Evolutionary conservation across 2,329 filamentous ascomycete species (phyloP).

Genomic region (Tolypocladium pustulatum): DNA sequence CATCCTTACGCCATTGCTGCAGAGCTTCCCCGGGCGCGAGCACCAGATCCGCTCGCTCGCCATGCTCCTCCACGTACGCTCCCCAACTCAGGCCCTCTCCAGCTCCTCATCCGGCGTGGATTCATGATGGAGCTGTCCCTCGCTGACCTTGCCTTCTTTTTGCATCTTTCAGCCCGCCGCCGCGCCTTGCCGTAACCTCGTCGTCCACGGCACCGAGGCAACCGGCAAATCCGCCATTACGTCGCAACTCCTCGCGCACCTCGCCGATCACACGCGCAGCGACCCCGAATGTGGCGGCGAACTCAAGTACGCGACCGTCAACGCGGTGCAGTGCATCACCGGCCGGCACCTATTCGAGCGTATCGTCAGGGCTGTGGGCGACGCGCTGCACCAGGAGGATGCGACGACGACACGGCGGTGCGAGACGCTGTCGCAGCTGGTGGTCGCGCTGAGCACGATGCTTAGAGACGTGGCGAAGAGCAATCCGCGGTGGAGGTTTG

Average conservation of each 20-base stretch:
- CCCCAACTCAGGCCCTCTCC: not conserved
- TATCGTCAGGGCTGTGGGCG: constrained; percentile 48
- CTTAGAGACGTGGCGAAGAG: constrained; percentile 33
- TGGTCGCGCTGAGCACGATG: constrained; percentile 59
- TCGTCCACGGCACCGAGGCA: constrained; percentile 75
- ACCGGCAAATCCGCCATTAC: constrained; percentile 76
- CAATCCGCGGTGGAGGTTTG: constrained; percentile 47
- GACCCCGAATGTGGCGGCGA: constrained; percentile 14
- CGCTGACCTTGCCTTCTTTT: not conserved
- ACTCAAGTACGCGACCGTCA: constrained; percentile 50
- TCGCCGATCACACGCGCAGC: constrained; percentile 10
- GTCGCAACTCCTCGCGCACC: constrained; percentile 28
- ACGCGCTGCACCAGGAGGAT: constrained; percentile 34
- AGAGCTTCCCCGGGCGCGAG: constrained; percentile 46
- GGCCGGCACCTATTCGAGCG: constrained; percentile 67
- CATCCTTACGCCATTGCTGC: constrained; percentile 31
- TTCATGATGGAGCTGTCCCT: not conserved
- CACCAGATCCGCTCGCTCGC: constrained; percentile 48
- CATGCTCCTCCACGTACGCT: constrained; percentile 40
- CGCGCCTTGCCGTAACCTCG: constrained; percentile 63
- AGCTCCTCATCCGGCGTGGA: not conserved
- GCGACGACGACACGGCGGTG: constrained; percentile 35
- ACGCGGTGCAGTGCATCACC: constrained; percentile 67
- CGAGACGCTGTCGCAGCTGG: constrained; percentile 70
- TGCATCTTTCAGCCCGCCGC: constrained; percentile 39